phyloP scores from a whole-genome alignment of 768 basidiomycete genomes.

The Daedaleopsis sinensis region DNA sequence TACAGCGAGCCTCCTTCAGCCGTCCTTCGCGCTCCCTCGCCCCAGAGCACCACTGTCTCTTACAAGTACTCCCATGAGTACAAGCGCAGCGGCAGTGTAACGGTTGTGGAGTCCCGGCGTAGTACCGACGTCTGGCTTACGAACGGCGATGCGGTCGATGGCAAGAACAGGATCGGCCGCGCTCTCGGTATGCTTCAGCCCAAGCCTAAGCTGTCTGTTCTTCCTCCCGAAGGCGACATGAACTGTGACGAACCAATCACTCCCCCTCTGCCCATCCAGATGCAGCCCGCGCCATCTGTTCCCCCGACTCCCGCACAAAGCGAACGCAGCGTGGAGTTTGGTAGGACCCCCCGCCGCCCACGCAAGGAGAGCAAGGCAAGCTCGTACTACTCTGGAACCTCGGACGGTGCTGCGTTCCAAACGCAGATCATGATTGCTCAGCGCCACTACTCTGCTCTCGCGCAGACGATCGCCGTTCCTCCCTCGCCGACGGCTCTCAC shows the following conservation, averaged over 20 bases:
- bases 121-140: slow-evolving; percentile 77
- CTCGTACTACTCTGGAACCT: slow-evolving; percentile 53
- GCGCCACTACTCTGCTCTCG: slow-evolving; percentile 71
- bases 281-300: slow-evolving; percentile 52
- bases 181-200: slow-evolving; percentile 66
- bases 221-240: slow-evolving; percentile 54
- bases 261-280: slow-evolving; percentile 67
- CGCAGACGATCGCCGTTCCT: slow-evolving; percentile 62
- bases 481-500: slow-evolving; percentile 39
- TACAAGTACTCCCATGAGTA: slow-evolving; percentile 55
- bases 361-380: slow-evolving; percentile 56
- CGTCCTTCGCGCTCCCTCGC: slow-evolving; percentile 47
- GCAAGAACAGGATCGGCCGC: slow-evolving; percentile 61
- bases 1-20: slow-evolving; percentile 45
- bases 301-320: slow-evolving; percentile 55
- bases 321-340: slow-evolving; percentile 59
- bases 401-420: slow-evolving; percentile 53
- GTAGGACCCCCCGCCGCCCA: slow-evolving; percentile 32
- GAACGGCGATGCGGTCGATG: slow-evolving; percentile 73
- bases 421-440: slow-evolving; percentile 73
- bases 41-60: slow-evolving; percentile 41
- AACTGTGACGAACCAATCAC: slow-evolving; percentile 46
- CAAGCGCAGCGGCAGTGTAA: slow-evolving; percentile 63
- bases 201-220: slow-evolving; percentile 67
- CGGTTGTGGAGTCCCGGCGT: slow-evolving; percentile 69